Base-by-base conservation (phyloP, 345 rosid species). In the Litchi chinensis region DNA sequence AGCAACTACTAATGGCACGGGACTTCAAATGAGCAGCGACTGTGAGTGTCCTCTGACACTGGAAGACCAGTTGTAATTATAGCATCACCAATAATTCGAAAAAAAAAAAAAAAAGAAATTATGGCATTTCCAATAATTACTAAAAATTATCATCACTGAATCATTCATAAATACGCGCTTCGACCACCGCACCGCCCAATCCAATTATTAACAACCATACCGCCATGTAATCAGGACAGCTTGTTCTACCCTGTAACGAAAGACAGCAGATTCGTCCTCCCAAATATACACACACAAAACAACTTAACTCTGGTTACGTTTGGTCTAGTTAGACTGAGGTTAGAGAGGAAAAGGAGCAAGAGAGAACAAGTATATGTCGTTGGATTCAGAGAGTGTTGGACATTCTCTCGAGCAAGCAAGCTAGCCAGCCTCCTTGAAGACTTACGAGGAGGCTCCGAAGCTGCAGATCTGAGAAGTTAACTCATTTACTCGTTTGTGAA, bases 211-310 rank as follows among this genome's bases (percentile, higher is more conserved):
- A 15, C 15, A 5, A 60, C 57, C 77, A 62, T 4, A 41, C 54
- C 24, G 57, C 68, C 77, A 62, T 57, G 32, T 73, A 15, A 56
- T 3, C 50, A 10, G 0, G n/a, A 54, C 65, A 72, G n/a, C 26
- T 8, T 24, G 3, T 70, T 26, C 19, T 32, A 19, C 76, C 13
- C 28, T 22, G 19, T 1, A 64, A 13, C 22, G 5, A 5, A 46
- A 28, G 3, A 10, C 78, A 75, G 19, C 65, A 66, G 79, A 76
- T 76, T 66, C 54, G 13, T 50, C 72, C 71, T 32, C 43, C 24
- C 50, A 39, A 10, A 21, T n/a, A 21, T n/a, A 8, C 39, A 0
- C 10, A 68, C 48, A 11, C 8, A 50, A 50, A 4, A 50, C 40
- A 0, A 46, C 6, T 72, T 56, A 64, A 64, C 70, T 75, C 70